A percentile compares a stretch with the other conserved stretches of the same genome.
Evolutionary conservation across 345 rosid genomes (phyloP).

Genomic region (Acer campestre): DNA sequence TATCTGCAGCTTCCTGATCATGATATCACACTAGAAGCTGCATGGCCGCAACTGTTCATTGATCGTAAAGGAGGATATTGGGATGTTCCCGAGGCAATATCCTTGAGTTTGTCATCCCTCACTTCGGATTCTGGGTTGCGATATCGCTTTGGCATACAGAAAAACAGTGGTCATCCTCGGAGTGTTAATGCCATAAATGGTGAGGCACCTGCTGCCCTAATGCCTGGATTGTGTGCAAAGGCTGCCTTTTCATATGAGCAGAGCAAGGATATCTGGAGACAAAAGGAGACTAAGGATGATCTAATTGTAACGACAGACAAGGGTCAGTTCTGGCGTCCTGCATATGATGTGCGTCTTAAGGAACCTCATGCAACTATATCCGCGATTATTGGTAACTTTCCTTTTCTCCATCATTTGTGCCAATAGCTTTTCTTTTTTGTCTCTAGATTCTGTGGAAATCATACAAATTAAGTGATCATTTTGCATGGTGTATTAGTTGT

Average conservation of each 20-base stretch:
- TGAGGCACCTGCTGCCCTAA: slow-evolving; percentile 59
- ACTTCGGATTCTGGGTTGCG: slow-evolving; percentile 57
- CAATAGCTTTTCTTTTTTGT: background rate
- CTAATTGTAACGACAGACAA: slow-evolving; percentile 38
- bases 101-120: slow-evolving; percentile 68
- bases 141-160: slow-evolving; percentile 73
- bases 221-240: slow-evolving; percentile 81
- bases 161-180: slow-evolving; percentile 58
- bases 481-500: background rate
- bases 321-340: slow-evolving; percentile 38
- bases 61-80: slow-evolving; percentile 75
- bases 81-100: slow-evolving; percentile 87
- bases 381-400: slow-evolving; percentile 61
- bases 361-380: slow-evolving; percentile 83
- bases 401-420: background rate
- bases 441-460: background rate
- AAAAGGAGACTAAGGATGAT: slow-evolving; percentile 42
- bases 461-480: background rate
- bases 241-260: slow-evolving; percentile 78
- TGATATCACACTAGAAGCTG: slow-evolving; percentile 82
- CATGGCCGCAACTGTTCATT: slow-evolving; percentile 76
- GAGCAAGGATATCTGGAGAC: slow-evolving; percentile 73
- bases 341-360: slow-evolving; percentile 63
- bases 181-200: slow-evolving; percentile 37
- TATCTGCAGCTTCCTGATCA: slow-evolving; percentile 66